These are phyloP conservation scores for Penicillium sp. DNA, from an alignment of 2,329 filamentous ascomycete genomes.

Conservation along the genomic window DNA sequence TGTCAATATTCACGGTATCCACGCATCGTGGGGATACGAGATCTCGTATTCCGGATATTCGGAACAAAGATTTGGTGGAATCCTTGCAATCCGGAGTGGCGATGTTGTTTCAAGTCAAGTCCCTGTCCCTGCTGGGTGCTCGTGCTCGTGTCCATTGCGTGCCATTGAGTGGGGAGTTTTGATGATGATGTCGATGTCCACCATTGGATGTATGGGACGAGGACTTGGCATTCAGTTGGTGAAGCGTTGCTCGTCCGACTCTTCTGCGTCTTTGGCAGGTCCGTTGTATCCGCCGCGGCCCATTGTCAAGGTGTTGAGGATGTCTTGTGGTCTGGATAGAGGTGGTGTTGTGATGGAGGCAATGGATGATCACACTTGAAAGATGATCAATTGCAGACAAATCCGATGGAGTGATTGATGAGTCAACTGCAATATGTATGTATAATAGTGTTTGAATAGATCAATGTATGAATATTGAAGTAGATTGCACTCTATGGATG, in stretches of 20 bases:
- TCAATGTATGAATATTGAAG: background rate
- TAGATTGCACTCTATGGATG: background rate
- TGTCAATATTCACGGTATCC: conserved; percentile 17
- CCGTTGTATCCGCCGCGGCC: conserved; percentile 40
- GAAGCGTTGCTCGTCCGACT: background rate
- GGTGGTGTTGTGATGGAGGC: background rate
- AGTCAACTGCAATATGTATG: background rate
- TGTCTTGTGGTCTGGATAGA: conserved; percentile 8
- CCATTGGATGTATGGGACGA: background rate
- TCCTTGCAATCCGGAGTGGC: conserved; percentile 1
- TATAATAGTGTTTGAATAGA: background rate
- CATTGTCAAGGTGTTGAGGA: conserved; percentile 29
- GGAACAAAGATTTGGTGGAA: conserved; percentile 1
- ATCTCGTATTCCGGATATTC: background rate
- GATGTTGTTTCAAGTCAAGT: conserved; percentile 1
- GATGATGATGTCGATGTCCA: background rate
- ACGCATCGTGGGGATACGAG: conserved; percentile 4
- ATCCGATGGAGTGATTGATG: background rate
- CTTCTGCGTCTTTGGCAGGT: conserved; percentile 11
- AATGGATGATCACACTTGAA: background rate
- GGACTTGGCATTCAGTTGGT: background rate
- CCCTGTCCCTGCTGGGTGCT: background rate
- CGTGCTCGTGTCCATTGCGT: background rate
- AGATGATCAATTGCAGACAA: background rate
- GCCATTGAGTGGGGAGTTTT: background rate